Evolutionary conservation across 169 alveolate species (phyloP).

Genomic region (Amoebophrya sp.): DNA sequence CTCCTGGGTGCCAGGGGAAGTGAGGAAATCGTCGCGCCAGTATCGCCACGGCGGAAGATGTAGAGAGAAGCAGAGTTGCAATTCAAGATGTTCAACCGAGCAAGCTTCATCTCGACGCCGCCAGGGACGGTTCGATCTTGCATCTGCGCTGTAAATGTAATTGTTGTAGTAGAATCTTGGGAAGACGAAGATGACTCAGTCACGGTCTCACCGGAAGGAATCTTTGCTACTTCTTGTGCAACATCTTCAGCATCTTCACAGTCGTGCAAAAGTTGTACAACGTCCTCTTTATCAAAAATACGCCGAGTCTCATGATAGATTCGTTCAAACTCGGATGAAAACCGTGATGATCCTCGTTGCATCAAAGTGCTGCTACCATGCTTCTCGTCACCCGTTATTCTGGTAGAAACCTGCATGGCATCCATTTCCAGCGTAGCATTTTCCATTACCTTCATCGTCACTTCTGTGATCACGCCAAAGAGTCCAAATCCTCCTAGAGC

Average conservation of each 20-base stretch:
- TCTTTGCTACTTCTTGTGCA: background rate
- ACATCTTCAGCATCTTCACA: constrained; percentile 21
- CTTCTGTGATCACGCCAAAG: constrained; percentile 19
- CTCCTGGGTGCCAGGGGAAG: background rate
- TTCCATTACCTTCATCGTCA: constrained; percentile 38
- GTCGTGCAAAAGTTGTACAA: too few relatives aligned
- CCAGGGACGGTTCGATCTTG: too few relatives aligned
- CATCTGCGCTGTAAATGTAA: too few relatives aligned
- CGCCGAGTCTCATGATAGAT: background rate
- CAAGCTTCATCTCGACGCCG: constrained; percentile 38
- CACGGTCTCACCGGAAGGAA: too few relatives aligned
- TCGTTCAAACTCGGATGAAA: constrained; percentile 25
- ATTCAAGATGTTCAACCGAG: constrained; percentile 40
- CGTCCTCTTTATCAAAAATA: background rate
- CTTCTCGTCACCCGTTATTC: too few relatives aligned
- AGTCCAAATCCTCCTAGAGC: constrained; percentile 37
- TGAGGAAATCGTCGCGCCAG: background rate
- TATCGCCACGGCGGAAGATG: background rate
- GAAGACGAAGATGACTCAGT: too few relatives aligned
- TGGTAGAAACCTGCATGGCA: constrained; percentile 25
- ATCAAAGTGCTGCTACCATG: too few relatives aligned
- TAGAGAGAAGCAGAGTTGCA: constrained; percentile 15
- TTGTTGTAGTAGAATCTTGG: too few relatives aligned
- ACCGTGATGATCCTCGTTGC: background rate
- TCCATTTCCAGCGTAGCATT: constrained; percentile 39